These are phyloP conservation scores for Fusarium coffeatum DNA, from an alignment of 2,329 filamentous ascomycete genomes.

Conservation along the genomic window DNA sequence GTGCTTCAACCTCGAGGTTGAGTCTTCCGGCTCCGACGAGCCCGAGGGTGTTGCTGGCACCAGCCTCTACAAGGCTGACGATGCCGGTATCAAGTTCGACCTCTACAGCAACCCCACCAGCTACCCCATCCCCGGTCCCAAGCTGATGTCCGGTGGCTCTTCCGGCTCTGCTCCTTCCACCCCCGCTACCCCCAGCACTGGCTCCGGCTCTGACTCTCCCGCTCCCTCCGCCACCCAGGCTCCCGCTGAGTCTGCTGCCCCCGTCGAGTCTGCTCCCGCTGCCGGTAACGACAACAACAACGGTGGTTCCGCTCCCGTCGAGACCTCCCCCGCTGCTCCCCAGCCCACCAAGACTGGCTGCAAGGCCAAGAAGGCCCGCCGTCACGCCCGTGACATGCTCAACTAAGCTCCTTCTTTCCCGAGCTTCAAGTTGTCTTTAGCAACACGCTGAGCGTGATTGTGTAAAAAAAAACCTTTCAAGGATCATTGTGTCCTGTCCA, in stretches of 20 bases:
- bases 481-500: slow-evolving; percentile 21
- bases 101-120: slow-evolving; percentile 45
- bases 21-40: slow-evolving; percentile 54
- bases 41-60: slow-evolving; percentile 51
- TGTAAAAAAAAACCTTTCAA: slow-evolving; percentile 30
- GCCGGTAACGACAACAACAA: slow-evolving; percentile 13
- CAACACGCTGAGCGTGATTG: slow-evolving; percentile 36
- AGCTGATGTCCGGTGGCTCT: slow-evolving; percentile 27
- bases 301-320: slow-evolving; percentile 15
- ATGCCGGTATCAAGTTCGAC: slow-evolving; percentile 52
- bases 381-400: slow-evolving; percentile 41
- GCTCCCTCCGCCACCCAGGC: slow-evolving; percentile 15
- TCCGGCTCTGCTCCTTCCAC: slow-evolving; percentile 1
- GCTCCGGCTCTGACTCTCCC: not conserved
- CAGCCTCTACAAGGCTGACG: slow-evolving; percentile 48
- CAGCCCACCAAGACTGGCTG: slow-evolving; percentile 37
- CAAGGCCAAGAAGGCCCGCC: slow-evolving; percentile 44
- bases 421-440: not conserved
- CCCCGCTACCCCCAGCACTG: slow-evolving; percentile 1
- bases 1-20: slow-evolving; percentile 62
- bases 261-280: slow-evolving; percentile 14
- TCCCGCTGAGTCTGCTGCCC: slow-evolving; percentile 10
- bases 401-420: slow-evolving; percentile 35
- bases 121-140: slow-evolving; percentile 49
- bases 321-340: slow-evolving; percentile 28